A percentile compares a stretch with the other conserved stretches of the same genome.
phyloP scores from a whole-genome alignment of 495 filamentous ascomycete species.

The Delitschia confertaspora region DNA sequence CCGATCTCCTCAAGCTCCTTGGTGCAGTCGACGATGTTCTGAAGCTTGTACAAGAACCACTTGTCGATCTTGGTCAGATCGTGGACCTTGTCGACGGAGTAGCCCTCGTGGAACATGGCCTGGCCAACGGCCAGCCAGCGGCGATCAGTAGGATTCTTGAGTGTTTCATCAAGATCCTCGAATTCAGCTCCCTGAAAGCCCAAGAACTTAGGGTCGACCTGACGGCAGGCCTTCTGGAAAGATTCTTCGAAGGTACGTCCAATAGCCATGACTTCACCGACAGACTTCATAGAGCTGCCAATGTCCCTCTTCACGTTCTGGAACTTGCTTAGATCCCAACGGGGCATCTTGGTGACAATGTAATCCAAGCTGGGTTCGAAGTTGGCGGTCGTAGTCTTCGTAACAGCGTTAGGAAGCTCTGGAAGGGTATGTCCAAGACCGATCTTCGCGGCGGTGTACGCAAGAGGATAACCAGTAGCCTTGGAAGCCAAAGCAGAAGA shows the following conservation, averaged over 20 bases:
- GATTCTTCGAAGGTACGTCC: constrained; percentile 96
- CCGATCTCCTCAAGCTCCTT: constrained; percentile 81
- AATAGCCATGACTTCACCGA: constrained; percentile 98
- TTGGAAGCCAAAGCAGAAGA: constrained; percentile 95
- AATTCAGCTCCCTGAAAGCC: constrained; percentile 96
- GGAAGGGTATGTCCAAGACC: constrained; percentile 89
- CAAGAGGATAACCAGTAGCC: constrained; percentile 91
- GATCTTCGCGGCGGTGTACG: constrained; percentile 93
- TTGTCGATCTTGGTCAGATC: constrained; percentile 93
- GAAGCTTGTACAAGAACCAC: constrained; percentile 96
- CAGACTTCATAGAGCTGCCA: constrained; percentile 93
- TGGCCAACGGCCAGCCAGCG: constrained; percentile 96
- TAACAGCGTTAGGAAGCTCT: constrained; percentile 93
- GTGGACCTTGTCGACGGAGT: constrained; percentile 81
- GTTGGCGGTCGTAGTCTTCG: constrained; percentile 96
- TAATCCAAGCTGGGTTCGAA: constrained; percentile 97
- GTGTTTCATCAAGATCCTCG: constrained; percentile 80
- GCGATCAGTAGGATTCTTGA: constrained; percentile 86
- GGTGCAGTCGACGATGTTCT: constrained; percentile 88
- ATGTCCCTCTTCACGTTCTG: constrained; percentile 97
- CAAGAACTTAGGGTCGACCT: constrained; percentile 84
- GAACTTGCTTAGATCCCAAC: constrained; percentile 97
- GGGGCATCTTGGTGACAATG: constrained; percentile 94
- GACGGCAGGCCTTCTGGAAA: constrained; percentile 96
- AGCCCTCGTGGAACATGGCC: constrained; percentile 93